phyloP scores from a whole-genome alignment of 176 grass and related monocot species.

The Luzula sylvatica region DNA sequence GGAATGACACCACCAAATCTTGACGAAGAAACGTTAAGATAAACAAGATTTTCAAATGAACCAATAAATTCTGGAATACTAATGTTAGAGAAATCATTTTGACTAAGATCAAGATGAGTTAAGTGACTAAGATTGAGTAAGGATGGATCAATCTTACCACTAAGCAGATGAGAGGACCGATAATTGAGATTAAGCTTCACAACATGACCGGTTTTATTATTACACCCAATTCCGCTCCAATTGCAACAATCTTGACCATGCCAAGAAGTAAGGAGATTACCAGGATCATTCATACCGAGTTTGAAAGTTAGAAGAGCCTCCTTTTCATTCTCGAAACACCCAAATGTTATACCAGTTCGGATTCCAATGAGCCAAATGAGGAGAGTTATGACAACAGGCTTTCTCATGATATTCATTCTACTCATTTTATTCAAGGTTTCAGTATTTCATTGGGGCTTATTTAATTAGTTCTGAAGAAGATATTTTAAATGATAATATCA shows the following conservation, averaged over 20 bases:
- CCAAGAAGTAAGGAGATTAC: neutral
- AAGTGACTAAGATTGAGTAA: constrained; percentile 6
- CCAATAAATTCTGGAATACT: too few relatives aligned
- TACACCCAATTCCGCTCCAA: constrained; percentile 31
- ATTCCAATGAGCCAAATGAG: neutral
- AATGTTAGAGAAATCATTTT: neutral
- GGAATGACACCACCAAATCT: neutral
- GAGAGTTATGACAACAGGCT: neutral
- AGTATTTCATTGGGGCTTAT: too few relatives aligned
- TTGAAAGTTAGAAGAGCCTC: constrained; percentile 30
- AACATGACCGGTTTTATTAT: neutral
- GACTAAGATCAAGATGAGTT: constrained; percentile 7
- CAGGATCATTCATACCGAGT: neutral
- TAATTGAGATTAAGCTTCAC: neutral
- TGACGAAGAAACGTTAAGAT: constrained; percentile 13
- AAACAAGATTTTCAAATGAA: constrained; percentile 6
- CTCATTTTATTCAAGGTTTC: too few relatives aligned
- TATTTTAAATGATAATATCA: too few relatives aligned
- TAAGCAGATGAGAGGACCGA: neutral
- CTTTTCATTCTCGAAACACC: neutral
- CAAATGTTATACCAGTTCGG: neutral
- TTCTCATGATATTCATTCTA: too few relatives aligned
- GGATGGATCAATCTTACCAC: constrained; percentile 14
- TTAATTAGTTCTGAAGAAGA: too few relatives aligned
- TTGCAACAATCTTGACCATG: too few relatives aligned